Percentiles rank a stretch among this genome's conserved stretches.
Evolutionary conservation across 2,329 filamentous ascomycete species (phyloP).

Genomic region (Coleophoma cylindrospora): DNA sequence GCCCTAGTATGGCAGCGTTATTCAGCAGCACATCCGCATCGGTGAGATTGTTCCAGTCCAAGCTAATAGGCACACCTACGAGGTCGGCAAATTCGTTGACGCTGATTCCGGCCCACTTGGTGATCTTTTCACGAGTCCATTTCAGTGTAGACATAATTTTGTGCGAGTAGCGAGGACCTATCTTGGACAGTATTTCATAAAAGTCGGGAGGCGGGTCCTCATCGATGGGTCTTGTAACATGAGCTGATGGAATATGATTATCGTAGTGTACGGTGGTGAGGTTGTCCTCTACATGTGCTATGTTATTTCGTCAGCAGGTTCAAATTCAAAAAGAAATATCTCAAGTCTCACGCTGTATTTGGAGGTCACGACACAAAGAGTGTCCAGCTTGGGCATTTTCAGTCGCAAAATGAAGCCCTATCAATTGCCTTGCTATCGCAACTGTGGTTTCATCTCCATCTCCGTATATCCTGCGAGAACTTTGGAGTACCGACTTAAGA

Average conservation of each 20-base stretch:
- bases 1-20: background rate
- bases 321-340: no score
- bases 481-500: background rate
- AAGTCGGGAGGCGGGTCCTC: background rate
- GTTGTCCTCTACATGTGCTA: background rate
- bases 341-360: background rate
- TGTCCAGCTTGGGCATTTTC: background rate
- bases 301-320: background rate
- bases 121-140: background rate
- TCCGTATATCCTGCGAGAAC: background rate
- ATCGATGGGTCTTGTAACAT: background rate
- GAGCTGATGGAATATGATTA: background rate
- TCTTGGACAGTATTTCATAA: background rate
- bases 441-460: background rate
- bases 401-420: background rate
- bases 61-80: background rate
- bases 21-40: background rate
- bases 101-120: background rate
- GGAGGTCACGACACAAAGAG: background rate
- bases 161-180: background rate
- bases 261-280: background rate
- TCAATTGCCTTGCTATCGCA: background rate
- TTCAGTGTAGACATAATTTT: background rate
- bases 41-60: background rate
- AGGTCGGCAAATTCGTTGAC: background rate